These are phyloP conservation scores for Gloeostereum incarnatum DNA, from an alignment of 768 basidiomycete genomes.

Conservation along the genomic window DNA sequence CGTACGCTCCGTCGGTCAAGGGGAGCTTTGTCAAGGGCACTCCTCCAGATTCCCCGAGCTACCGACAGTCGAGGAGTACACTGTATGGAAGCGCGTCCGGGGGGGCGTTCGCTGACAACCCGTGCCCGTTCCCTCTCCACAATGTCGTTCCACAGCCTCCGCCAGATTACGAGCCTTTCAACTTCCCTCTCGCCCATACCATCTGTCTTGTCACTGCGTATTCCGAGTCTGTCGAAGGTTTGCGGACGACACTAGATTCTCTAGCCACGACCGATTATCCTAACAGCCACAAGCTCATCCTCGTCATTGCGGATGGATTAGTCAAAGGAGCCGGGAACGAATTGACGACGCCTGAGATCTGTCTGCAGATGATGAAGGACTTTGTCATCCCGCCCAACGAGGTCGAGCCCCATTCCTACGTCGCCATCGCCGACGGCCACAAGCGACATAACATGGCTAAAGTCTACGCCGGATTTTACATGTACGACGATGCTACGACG, in stretches of 20 bases:
- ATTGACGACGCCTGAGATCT: conserved; percentile 89
- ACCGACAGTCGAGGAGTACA: conserved; percentile 73
- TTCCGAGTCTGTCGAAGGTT: conserved; percentile 92
- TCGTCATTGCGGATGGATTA: conserved; percentile 97
- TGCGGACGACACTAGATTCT: conserved; percentile 96
- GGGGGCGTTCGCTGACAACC: conserved; percentile 47
- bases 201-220: conserved; percentile 98
- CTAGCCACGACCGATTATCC: conserved; percentile 98
- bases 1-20: conserved; percentile 39
- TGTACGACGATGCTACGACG: conserved; percentile 84
- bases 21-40: conserved; percentile 40
- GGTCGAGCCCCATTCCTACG: conserved; percentile 91
- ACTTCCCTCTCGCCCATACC: conserved; percentile 88
- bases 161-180: conserved; percentile 88
- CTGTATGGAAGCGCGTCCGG: conserved; percentile 64
- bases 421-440: conserved; percentile 99
- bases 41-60: conserved; percentile 64
- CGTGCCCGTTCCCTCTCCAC: conserved; percentile 88
- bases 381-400: conserved; percentile 72
- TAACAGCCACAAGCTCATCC: conserved; percentile 91
- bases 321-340: conserved; percentile 92
- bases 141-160: conserved; percentile 92
- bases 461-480: conserved; percentile 96
- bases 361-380: conserved; percentile 95
- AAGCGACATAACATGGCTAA: conserved; percentile 99